Conservation (phyloP, 2,329 filamentous ascomycete genomes). For the Sphaceloma murrayae region DNA sequence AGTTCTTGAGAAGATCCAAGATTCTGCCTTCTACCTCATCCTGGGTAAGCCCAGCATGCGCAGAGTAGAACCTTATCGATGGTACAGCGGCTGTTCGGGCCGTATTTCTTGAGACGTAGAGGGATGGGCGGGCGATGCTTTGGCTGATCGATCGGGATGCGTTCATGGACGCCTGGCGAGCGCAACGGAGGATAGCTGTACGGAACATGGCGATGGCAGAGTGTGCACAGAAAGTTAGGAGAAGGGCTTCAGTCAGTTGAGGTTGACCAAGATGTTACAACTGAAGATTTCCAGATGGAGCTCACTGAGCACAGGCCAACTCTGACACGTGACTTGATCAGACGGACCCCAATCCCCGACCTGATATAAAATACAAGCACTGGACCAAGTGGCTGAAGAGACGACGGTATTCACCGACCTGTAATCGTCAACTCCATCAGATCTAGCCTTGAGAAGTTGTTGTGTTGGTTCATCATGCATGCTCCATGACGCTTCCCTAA, state of each 20-base stretch:
- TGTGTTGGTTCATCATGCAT: neutral
- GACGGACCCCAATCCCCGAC: neutral
- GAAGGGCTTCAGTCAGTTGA: neutral
- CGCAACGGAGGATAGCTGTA: slow-evolving; percentile 70
- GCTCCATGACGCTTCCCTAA: slow-evolving; percentile 9
- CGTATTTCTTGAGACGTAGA: slow-evolving; percentile 44
- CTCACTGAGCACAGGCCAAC: slow-evolving; percentile 9
- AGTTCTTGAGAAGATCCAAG: slow-evolving; percentile 84
- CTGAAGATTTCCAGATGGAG: slow-evolving; percentile 15
- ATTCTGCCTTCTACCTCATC: slow-evolving; percentile 85
- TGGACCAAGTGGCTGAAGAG: neutral
- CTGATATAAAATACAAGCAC: no score
- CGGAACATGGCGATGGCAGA: slow-evolving; percentile 65
- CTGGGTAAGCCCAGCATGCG: slow-evolving; percentile 66
- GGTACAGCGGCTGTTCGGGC: slow-evolving; percentile 55
- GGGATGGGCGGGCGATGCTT: slow-evolving; percentile 48
- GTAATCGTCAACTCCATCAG: neutral
- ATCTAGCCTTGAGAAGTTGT: no score
- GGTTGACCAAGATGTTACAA: slow-evolving; percentile 8
- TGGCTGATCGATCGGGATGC: slow-evolving; percentile 41
- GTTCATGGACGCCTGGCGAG: slow-evolving; percentile 43
- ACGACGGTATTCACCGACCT: neutral
- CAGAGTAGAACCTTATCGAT: slow-evolving; percentile 76
- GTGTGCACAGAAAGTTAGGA: slow-evolving; percentile 17
- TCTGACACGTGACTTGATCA: neutral